Percentiles rank a stretch among this genome's conserved stretches.
Evolutionary conservation across 192 early-diverging fungal genomes (phyloP).

Genomic region (Podila verticillata): DNA sequence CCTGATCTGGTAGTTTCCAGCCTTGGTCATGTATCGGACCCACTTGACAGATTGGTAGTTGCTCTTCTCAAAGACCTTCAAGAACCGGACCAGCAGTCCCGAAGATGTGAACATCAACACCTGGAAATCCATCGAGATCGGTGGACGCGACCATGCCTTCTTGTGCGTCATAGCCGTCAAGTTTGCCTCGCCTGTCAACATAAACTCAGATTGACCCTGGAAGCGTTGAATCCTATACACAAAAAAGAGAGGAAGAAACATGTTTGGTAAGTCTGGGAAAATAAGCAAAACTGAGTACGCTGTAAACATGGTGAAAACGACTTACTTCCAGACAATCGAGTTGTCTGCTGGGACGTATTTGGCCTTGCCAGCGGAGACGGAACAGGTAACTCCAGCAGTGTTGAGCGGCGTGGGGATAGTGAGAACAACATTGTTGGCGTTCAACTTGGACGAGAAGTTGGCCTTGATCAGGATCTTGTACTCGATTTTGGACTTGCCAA

Average conservation of each 20-base stretch:
- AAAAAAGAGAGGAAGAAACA: constrained; percentile 50
- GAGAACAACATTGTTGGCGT: constrained; percentile 90
- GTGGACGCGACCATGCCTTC: constrained; percentile 93
- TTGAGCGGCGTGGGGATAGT: constrained; percentile 93
- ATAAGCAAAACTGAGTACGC: not conserved
- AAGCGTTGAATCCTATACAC: constrained; percentile 81
- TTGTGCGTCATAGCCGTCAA: constrained; percentile 85
- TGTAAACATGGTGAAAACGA: constrained; percentile 8
- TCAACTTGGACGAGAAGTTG: constrained; percentile 88
- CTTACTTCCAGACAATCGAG: constrained; percentile 93
- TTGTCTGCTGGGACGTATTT: constrained; percentile 97
- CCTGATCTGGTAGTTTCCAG: constrained; percentile 86
- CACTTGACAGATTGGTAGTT: constrained; percentile 98
- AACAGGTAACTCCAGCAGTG: constrained; percentile 83
- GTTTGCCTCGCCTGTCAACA: constrained; percentile 84
- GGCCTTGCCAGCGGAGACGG: constrained; percentile 85
- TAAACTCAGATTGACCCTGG: constrained; percentile 89
- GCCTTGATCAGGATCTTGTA: constrained; percentile 92
- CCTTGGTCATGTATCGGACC: constrained; percentile 99
- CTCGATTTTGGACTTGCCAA: constrained; percentile 82
- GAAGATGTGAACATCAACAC: constrained; percentile 98
- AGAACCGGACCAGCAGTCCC: constrained; percentile 93
- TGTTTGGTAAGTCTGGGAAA: not conserved
- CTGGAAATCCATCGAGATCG: constrained; percentile 94
- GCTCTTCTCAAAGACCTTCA: constrained; percentile 98